Base-by-base conservation (phyloP, 1,284 basidiomycete genomes). In the Earliella scabrosa region DNA sequence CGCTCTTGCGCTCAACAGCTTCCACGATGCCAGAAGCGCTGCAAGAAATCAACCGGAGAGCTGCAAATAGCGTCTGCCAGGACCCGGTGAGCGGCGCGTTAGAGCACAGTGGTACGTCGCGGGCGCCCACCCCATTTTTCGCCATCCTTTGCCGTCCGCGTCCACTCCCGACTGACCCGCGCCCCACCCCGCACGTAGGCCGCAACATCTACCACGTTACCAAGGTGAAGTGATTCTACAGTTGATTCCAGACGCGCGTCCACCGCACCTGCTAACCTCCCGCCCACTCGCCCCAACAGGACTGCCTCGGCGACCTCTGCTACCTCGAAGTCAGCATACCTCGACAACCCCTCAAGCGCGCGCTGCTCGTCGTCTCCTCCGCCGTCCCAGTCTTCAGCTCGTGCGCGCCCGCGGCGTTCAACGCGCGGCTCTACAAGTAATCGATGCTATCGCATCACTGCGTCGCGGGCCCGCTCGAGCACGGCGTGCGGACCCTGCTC, bases 171-270 rank as follows among this genome's bases (percentile, higher is more conserved):
- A 27, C 34, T n/a, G n/a, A n/a, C n/a, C n/a, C n/a, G n/a, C n/a
- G n/a, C n/a, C n/a, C n/a, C n/a, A n/a, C n/a, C n/a, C 29, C 13
- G 13, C 13, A 6, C 29, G 11, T 46, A 86, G 85, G 82, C 2
- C 72, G 81, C 44, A 88, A 87, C 63, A 77, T 81, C 8, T 92
- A 92, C 68, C 90, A 92, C 66, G 81, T 92, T 46, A 87, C 86
- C 35, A 89, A 87, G 80, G 82, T 77, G 58, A 45, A n/a, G n/a
- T n/a, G n/a, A n/a, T n/a, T n/a, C n/a, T n/a, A n/a, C n/a, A n/a
- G n/a, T n/a, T n/a, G n/a, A n/a, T n/a, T n/a, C n/a, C n/a, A n/a
- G n/a, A n/a, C n/a, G n/a, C n/a, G n/a, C n/a, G n/a, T n/a, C n/a
- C n/a, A n/a, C n/a, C n/a, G n/a, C n/a, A n/a, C n/a, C n/a, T n/a